phyloP scores from a whole-genome alignment of 495 filamentous ascomycete genomes.

The Aspergillus ellipticus region DNA sequence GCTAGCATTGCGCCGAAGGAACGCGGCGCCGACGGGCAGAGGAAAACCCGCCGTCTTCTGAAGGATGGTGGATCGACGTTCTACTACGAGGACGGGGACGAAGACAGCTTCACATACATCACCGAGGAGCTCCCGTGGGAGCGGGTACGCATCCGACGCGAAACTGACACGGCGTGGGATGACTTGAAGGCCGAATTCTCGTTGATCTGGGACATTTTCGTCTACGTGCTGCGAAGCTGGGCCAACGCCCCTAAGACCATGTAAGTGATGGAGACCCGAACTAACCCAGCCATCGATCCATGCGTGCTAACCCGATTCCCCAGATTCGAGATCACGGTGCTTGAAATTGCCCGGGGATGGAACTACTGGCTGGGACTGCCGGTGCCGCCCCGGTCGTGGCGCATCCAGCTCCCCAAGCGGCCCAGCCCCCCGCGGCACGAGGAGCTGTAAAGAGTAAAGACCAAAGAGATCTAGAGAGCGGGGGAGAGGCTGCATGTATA shows the following conservation, averaged over 20 bases:
- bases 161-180: slow-evolving; percentile 48
- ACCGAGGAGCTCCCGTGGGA: slow-evolving; percentile 38
- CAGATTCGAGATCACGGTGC: slow-evolving; percentile 57
- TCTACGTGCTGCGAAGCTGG: slow-evolving; percentile 70
- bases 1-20: slow-evolving; percentile 22
- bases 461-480: no score
- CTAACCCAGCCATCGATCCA: no score
- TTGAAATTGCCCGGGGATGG: slow-evolving; percentile 63
- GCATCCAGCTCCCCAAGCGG: slow-evolving; percentile 42
- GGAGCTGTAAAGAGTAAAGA: slow-evolving; percentile 60
- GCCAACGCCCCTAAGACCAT: slow-evolving; percentile 58
- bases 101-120: slow-evolving; percentile 36
- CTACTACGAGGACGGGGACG: slow-evolving; percentile 42
- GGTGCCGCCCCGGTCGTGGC: slow-evolving; percentile 65
- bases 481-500: slow-evolving; percentile 6
- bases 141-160: slow-evolving; percentile 17
- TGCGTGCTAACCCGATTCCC: neutral
- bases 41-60: slow-evolving; percentile 20
- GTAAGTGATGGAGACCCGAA: slow-evolving; percentile 53
- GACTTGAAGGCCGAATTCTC: slow-evolving; percentile 60
- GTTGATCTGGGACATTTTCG: slow-evolving; percentile 55
- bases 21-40: slow-evolving; percentile 10
- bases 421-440: slow-evolving; percentile 35
- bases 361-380: slow-evolving; percentile 77
- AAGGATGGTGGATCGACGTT: slow-evolving; percentile 37